Evolutionary conservation across 1,139 yeast genomes (phyloP), one percentile per base, ranked within the genome.

Genomic region (Taphrina deformans): DNA sequence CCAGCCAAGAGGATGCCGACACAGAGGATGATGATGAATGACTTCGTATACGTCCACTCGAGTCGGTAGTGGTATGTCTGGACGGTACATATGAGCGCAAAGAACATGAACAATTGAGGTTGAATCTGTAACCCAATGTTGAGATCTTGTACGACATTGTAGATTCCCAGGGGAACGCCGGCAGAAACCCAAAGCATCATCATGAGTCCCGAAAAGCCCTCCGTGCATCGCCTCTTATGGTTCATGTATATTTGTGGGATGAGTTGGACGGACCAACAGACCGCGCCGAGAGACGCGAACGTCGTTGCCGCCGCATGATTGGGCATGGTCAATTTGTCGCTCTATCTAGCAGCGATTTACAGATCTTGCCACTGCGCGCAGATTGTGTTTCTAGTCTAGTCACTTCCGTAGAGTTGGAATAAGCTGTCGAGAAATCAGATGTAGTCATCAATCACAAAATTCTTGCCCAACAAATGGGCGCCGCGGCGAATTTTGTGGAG

Each of bases 231-330:
- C n/a, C 81, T 81, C 65, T 79, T 79, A 76, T 82, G 89, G 74
- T 92, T 91, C 73, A 85, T 79, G 63, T 85, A 79, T 62, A 91
- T 85, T 74, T 91, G 98, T 1, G 98, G 97, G 1, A 89, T 80
- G 70, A 91, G 78, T 75, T 92, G 97, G 69, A 91, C 78, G 75
- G 97, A 91, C 97, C 97, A 92, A 68, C 89, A 81, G 3, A 91
- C 84, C 0, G 97, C 91, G 16, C 96, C 97, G 1, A 88, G 80
- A 7, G 96, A 89, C n/a, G 89, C 97, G 67, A 90, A 80, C 7
- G 88, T 91, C 62, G 89, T 89, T 27, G 89, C 84, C 1, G 89
- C 89, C 14, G 71, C 67, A 12, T 46, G 7, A 23, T 52, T 58
- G 4, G 46, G 21, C 33, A 29, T 21, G n/a, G 18, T 27, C 16